Percentiles rank a stretch among this genome's conserved stretches.
Conservation (phyloP, 148 eudicot species). For the Beta vulgaris region DNA sequence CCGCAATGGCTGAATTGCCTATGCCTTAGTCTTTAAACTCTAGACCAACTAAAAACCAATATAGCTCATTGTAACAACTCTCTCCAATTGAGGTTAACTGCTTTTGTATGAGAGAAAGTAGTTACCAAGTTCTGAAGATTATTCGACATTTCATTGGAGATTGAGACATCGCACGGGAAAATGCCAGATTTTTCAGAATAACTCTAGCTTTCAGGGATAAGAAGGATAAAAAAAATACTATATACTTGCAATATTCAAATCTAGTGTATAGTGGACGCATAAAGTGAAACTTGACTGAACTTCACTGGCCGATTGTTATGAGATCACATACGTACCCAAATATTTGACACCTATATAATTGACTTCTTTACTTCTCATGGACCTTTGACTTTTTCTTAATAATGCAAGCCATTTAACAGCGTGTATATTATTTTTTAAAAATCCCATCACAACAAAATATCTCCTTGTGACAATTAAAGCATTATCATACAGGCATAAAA, state of each 20-base stretch:
- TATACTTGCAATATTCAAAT: background rate
- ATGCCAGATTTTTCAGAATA: background rate
- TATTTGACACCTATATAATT: background rate
- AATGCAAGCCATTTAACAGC: background rate
- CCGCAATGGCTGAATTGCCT: no score
- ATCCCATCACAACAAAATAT: background rate
- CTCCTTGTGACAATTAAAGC: slow-evolving; percentile 6
- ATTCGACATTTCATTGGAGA: no score
- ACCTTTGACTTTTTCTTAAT: background rate
- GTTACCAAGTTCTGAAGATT: background rate
- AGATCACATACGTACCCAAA: background rate
- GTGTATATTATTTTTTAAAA: background rate
- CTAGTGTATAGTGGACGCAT: background rate
- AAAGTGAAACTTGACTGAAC: background rate
- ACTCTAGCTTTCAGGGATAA: slow-evolving; percentile 4
- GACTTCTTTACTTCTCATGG: background rate
- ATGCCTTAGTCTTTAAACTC: no score
- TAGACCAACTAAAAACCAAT: background rate
- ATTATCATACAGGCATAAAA: background rate
- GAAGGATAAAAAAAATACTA: background rate
- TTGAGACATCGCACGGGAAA: no score
- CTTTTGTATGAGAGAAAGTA: background rate
- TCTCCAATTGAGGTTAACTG: background rate
- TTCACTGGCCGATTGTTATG: slow-evolving; percentile 2
- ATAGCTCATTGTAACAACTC: background rate